Conservation (phyloP, 768 basidiomycete species). For the Sarcomyxa edulis region DNA sequence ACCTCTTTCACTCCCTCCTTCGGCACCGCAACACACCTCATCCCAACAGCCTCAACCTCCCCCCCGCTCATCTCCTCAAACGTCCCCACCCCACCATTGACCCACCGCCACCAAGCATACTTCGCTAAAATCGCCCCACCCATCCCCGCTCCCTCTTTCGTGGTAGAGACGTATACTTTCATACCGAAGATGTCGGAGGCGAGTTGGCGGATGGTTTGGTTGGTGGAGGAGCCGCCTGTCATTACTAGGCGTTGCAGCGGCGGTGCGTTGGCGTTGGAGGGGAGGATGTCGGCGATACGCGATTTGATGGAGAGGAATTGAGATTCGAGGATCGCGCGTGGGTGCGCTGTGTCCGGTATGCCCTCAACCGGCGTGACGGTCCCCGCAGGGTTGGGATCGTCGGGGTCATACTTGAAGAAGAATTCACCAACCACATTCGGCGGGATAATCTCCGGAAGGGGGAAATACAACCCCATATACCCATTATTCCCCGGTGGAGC, state of each 20-base stretch:
- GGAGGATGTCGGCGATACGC: conserved; percentile 64
- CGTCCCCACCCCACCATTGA: conserved; percentile 34
- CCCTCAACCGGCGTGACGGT: conserved; percentile 26
- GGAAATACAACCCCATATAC: conserved; percentile 72
- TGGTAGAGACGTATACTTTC: conserved; percentile 63
- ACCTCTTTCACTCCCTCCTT: conserved; percentile 33
- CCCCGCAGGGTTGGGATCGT: conserved; percentile 19
- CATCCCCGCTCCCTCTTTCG: conserved; percentile 66
- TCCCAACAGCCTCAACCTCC: conserved; percentile 42
- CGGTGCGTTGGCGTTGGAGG: conserved; percentile 45
- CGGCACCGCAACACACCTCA: conserved; percentile 61
- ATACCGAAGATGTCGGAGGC: conserved; percentile 78
- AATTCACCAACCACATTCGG: conserved; percentile 69
- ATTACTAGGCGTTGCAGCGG: conserved; percentile 63
- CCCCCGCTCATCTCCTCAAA: conserved; percentile 59
- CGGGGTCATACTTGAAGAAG: conserved; percentile 36
- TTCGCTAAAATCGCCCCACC: conserved; percentile 71
- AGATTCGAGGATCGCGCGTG: conserved; percentile 77
- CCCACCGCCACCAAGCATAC: conserved; percentile 62
- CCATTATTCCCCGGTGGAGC: conserved; percentile 56
- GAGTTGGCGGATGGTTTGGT: conserved; percentile 65
- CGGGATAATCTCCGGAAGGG: conserved; percentile 85
- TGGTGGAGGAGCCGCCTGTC: conserved; percentile 76
- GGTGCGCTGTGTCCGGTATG: conserved; percentile 45
- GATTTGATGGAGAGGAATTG: conserved; percentile 80